Evolutionary conservation across 164 flowering plant species (phyloP).

Genomic region (Euptelea pleiosperma): DNA sequence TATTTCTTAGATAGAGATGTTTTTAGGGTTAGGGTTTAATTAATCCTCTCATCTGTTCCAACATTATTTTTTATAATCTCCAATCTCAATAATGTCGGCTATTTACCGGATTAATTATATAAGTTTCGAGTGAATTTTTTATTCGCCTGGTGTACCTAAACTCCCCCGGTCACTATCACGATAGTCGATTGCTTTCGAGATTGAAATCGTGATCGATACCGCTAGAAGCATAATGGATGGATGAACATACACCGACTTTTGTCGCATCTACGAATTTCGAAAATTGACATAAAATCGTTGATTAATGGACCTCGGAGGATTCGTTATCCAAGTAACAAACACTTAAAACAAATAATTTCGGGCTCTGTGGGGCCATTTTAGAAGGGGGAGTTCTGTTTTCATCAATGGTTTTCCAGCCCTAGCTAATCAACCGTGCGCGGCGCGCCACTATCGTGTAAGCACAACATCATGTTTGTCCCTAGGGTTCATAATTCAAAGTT

Average conservation of each 20-base stretch:
- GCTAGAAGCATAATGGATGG: background rate
- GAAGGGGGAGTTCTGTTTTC: too few relatives aligned
- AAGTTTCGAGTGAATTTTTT: background rate
- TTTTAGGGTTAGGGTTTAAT: background rate
- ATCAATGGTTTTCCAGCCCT: too few relatives aligned
- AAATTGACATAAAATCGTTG: background rate
- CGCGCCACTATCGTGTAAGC: too few relatives aligned
- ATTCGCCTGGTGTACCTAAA: background rate
- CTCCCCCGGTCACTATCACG: too few relatives aligned
- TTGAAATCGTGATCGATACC: constrained; percentile 8
- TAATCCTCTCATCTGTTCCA: background rate
- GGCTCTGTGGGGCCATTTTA: too few relatives aligned
- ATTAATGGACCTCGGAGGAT: background rate
- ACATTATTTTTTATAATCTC: background rate
- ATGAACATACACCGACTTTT: constrained; percentile 8
- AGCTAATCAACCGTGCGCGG: too few relatives aligned
- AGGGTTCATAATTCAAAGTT: too few relatives aligned
- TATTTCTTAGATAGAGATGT: too few relatives aligned
- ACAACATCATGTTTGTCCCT: too few relatives aligned
- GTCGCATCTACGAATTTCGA: background rate
- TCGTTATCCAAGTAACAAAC: background rate
- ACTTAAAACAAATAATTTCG: too few relatives aligned
- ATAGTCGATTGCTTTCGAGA: constrained; percentile 8
- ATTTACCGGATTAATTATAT: background rate
- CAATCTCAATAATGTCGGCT: constrained; percentile 12